A percentile compares a stretch with the other conserved stretches of the same genome.
Evolutionary conservation across 2,329 filamentous ascomycete species (phyloP).

Genomic region (Xylaria digitata): DNA sequence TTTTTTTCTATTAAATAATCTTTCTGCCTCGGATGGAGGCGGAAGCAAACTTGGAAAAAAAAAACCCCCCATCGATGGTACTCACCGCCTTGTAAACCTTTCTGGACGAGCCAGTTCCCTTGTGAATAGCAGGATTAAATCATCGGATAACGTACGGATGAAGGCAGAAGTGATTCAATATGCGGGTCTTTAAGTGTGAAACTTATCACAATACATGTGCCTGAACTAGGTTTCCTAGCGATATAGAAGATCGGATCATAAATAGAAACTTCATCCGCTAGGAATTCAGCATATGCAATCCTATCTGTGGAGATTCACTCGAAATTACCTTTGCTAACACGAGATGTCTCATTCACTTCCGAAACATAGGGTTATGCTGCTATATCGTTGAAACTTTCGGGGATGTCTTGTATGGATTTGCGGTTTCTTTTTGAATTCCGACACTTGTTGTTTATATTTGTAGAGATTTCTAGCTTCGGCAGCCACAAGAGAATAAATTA

Average conservation of each 20-base stretch:
- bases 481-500: neutral
- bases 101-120: neutral
- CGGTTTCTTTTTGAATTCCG: too few species aligned
- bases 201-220: slow-evolving; percentile 11
- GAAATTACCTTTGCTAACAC: too few species aligned
- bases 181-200: slow-evolving; percentile 5
- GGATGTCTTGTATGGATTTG: too few species aligned
- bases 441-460: too few species aligned
- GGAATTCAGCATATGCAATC: too few species aligned
- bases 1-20: neutral
- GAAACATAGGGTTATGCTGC: too few species aligned
- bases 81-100: slow-evolving; percentile 7
- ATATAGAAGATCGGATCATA: slow-evolving; percentile 9
- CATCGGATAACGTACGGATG: neutral
- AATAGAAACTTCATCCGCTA: neutral
- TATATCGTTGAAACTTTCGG: too few species aligned
- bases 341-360: too few species aligned
- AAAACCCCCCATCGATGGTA: neutral
- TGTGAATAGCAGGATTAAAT: slow-evolving; percentile 5
- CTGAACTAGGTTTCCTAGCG: slow-evolving; percentile 4
- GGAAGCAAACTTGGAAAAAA: neutral
- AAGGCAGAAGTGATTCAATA: neutral
- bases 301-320: too few species aligned
- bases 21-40: neutral
- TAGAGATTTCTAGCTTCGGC: too few species aligned